Evolutionary conservation across 78 protist species (phyloP).

Genomic region (Anaeramoeba ignava): DNA sequence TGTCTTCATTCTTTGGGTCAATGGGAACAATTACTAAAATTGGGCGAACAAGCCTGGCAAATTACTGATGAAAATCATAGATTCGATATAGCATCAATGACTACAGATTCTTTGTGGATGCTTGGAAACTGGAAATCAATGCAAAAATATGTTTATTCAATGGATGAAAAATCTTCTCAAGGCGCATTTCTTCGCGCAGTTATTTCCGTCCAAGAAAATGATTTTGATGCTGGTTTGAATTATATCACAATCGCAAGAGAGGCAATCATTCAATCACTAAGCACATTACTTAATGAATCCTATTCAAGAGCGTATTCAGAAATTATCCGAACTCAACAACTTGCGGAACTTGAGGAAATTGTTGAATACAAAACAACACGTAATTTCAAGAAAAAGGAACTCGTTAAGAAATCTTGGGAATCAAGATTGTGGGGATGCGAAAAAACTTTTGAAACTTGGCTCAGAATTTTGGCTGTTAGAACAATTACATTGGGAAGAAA

Average conservation of each 20-base stretch:
- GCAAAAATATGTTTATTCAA: background rate
- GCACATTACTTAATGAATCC: background rate
- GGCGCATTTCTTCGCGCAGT: background rate
- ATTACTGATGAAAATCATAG: background rate
- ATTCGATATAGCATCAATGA: background rate
- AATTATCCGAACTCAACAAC: slow-evolving; percentile 10
- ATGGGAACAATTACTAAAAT: background rate
- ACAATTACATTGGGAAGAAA: background rate
- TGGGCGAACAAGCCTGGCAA: background rate
- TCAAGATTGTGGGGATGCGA: background rate
- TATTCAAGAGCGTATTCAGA: slow-evolving; percentile 10
- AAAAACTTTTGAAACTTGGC: background rate
- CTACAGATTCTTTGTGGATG: background rate
- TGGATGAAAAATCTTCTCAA: background rate
- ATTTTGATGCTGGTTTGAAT: background rate
- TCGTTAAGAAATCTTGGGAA: background rate
- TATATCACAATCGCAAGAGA: background rate
- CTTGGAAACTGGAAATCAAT: background rate
- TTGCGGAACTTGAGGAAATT: slow-evolving; percentile 19
- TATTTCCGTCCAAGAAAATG: background rate
- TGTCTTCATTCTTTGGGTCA: background rate
- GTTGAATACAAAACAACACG: background rate
- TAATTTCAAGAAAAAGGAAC: background rate
- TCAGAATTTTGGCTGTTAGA: background rate
- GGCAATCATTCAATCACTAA: background rate